Conservation (phyloP, 1,139 yeast species). For the Kodamaea plutei region DNA sequence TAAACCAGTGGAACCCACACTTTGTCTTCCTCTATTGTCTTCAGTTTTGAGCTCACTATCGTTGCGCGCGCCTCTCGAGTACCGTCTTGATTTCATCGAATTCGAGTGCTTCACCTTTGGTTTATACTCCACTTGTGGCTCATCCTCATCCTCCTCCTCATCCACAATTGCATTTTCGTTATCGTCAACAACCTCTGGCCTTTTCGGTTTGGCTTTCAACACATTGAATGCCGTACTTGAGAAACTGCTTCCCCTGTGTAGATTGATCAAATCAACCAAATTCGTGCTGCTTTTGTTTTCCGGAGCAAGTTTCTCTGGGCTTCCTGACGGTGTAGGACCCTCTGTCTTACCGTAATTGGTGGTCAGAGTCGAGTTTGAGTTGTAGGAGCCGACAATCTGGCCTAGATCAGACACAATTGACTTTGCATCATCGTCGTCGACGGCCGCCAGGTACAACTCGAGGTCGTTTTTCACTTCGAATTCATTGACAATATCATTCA, state of each 20-base stretch:
- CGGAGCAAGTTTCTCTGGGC: constrained; percentile 5
- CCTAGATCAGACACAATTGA: constrained; percentile 41
- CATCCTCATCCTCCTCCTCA: constrained; percentile 10
- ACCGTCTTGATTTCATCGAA: constrained; percentile 6
- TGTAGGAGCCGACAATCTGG: constrained; percentile 41
- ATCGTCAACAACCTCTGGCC: constrained; percentile 8
- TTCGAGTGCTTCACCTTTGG: not conserved
- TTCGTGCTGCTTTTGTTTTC: constrained; percentile 15
- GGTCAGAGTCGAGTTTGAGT: constrained; percentile 42
- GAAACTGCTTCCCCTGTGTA: constrained; percentile 20
- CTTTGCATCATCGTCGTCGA: constrained; percentile 16
- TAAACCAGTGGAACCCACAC: constrained; percentile 2
- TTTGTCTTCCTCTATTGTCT: too few relatives aligned
- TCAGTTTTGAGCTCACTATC: too few relatives aligned
- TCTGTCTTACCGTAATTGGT: constrained; percentile 34
- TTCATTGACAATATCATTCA: constrained; percentile 18
- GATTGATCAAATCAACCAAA: constrained; percentile 23
- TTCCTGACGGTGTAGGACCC: not conserved
- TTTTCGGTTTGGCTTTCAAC: not conserved
- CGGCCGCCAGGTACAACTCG: constrained; percentile 6
- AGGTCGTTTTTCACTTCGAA: not conserved
- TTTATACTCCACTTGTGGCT: not conserved
- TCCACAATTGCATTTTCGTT: constrained; percentile 26
- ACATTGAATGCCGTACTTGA: constrained; percentile 5
- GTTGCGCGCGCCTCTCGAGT: constrained; percentile 2